Conservation (phyloP, 148 eudicot species). For the Heliamphora exappendiculata region DNA sequence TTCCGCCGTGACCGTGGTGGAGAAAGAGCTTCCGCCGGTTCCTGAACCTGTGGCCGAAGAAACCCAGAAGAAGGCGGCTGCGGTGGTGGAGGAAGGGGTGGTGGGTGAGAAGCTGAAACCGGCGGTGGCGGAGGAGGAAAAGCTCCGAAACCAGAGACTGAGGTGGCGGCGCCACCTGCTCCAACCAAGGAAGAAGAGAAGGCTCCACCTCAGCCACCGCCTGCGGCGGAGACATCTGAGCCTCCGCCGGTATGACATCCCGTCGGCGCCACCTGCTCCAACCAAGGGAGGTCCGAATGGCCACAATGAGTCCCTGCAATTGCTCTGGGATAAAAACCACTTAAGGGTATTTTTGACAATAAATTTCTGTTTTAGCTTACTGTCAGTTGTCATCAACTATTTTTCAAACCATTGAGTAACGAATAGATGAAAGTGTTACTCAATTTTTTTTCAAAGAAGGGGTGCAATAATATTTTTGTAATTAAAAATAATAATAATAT, state of each 20-base stretch:
- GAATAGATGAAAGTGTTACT: no score
- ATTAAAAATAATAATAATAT: no score
- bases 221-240: constrained; percentile 13
- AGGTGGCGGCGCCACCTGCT: neutral
- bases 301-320: constrained; percentile 56
- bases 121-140: constrained; percentile 24
- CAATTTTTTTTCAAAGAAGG: no score
- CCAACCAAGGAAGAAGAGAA: constrained; percentile 24
- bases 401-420: no score
- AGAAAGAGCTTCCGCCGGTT: constrained; percentile 5
- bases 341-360: no score
- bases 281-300: constrained; percentile 64
- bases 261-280: no score
- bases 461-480: no score
- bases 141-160: constrained; percentile 5
- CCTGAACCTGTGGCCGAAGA: constrained; percentile 25
- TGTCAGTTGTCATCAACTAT: no score
- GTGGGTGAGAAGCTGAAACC: no score
- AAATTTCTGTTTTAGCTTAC: no score
- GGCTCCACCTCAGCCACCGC: constrained; percentile 1
- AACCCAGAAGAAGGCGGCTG: constrained; percentile 19
- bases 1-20: no score
- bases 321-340: constrained; percentile 91
- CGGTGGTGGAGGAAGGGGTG: constrained; percentile 12
- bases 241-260: constrained; percentile 37